A percentile compares a stretch with the other conserved stretches of the same genome.
These are phyloP conservation scores for Tolypocladium ophioglossoides DNA, from an alignment of 2,329 filamentous ascomycete genomes.

Conservation along the genomic window DNA sequence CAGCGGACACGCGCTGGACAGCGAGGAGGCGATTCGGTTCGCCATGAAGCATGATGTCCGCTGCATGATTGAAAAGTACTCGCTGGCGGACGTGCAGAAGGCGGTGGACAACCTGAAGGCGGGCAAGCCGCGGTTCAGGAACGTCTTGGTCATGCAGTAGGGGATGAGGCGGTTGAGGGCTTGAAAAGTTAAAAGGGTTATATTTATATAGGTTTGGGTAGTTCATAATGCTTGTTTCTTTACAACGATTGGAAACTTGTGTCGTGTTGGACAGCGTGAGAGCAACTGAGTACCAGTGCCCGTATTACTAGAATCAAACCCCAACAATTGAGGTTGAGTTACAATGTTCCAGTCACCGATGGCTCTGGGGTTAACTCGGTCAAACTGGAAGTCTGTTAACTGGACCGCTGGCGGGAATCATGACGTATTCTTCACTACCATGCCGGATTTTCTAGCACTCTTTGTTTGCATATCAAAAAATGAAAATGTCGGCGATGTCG, in stretches of 20 bases:
- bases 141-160: slow-evolving; percentile 29
- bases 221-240: not conserved
- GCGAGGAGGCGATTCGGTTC: slow-evolving; percentile 57
- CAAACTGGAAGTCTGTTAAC: too few species aligned
- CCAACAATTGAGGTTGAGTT: too few species aligned
- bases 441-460: too few species aligned
- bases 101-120: slow-evolving; percentile 31
- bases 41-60: slow-evolving; percentile 49
- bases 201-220: too few species aligned
- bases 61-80: slow-evolving; percentile 56
- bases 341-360: too few species aligned
- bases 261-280: not conserved
- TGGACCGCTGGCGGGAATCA: too few species aligned
- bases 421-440: too few species aligned
- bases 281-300: not conserved
- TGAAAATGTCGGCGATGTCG: too few species aligned
- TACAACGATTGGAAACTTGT: not conserved
- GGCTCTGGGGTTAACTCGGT: too few species aligned
- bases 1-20: slow-evolving; percentile 51
- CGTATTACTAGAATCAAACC: not conserved
- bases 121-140: slow-evolving; percentile 34
- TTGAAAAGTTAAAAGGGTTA: not conserved
- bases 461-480: too few species aligned
- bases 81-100: slow-evolving; percentile 38
- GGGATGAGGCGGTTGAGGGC: too few species aligned